Evolutionary conservation across 257 asterid species (phyloP).

Genomic region (Penstemon newberryi): DNA sequence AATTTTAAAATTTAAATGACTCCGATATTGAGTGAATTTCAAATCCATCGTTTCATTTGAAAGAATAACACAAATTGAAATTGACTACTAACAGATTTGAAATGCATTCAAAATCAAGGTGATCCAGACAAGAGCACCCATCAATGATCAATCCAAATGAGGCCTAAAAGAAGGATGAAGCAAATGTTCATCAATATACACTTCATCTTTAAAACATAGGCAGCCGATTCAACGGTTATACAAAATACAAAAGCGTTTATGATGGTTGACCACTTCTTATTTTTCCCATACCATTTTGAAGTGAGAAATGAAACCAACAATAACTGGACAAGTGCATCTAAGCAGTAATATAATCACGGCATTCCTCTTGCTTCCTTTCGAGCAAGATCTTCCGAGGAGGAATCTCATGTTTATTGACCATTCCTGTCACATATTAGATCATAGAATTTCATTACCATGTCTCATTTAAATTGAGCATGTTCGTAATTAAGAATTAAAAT

Average conservation of each 20-base stretch:
- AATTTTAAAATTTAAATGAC: no score
- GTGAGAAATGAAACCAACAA: not conserved
- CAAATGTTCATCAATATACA: not conserved
- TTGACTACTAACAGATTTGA: no score
- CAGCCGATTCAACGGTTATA: slow-evolving; percentile 3
- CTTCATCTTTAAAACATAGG: slow-evolving; percentile 1
- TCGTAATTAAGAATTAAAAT: no score
- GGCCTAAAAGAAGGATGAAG: not conserved
- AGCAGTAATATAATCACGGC: slow-evolving; percentile 2
- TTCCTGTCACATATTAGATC: slow-evolving; percentile 10
- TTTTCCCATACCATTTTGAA: not conserved
- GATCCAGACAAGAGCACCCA: no score
- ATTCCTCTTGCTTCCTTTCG: slow-evolving; percentile 21
- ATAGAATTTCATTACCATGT: not conserved
- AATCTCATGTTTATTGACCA: slow-evolving; percentile 1
- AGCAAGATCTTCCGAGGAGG: slow-evolving; percentile 23
- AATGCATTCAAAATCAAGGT: no score
- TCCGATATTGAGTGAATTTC: no score
- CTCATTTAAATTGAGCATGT: not conserved
- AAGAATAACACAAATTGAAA: no score
- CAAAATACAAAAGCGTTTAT: slow-evolving; percentile 3
- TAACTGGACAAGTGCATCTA: slow-evolving; percentile 9
- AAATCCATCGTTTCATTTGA: no score
- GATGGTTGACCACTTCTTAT: not conserved
- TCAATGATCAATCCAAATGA: no score